These are phyloP conservation scores for Vitis amurensis DNA, from an alignment of 164 flowering plant genomes.

Conservation along the genomic window DNA sequence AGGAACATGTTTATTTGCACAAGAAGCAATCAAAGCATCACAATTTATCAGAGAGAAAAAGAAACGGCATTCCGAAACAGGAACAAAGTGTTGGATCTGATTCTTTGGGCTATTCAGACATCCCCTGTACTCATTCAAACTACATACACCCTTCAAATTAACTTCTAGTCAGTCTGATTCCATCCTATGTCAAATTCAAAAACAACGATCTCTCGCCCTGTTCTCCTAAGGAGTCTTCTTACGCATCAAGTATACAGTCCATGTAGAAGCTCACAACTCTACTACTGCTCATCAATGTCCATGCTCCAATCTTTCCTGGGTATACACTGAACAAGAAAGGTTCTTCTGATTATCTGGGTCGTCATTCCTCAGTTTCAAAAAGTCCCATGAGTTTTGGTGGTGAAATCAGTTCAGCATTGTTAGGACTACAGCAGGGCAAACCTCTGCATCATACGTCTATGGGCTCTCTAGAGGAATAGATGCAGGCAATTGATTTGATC, in stretches of 20 bases:
- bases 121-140: slow-evolving; percentile 26
- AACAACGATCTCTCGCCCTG: slow-evolving; percentile 24
- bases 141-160: slow-evolving; percentile 31
- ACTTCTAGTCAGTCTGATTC: slow-evolving; percentile 24
- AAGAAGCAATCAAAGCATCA: slow-evolving; percentile 30
- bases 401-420: no score
- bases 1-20: slow-evolving; percentile 42
- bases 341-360: no score
- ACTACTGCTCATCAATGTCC: no score
- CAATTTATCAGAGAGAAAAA: slow-evolving; percentile 14
- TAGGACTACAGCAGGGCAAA: no score
- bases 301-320: no score
- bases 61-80: slow-evolving; percentile 14
- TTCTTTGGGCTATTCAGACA: slow-evolving; percentile 24
- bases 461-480: no score
- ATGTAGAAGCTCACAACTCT: background rate
- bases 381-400: no score
- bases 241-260: slow-evolving; percentile 39
- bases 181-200: slow-evolving; percentile 32
- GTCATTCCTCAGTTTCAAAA: no score
- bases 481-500: no score
- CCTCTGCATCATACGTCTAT: no score
- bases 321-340: no score
- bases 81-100: slow-evolving; percentile 25
- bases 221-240: slow-evolving; percentile 35